Base-by-base conservation (phyloP, 2,329 filamentous ascomycete species). In the Zasmidium citrigriseum region DNA sequence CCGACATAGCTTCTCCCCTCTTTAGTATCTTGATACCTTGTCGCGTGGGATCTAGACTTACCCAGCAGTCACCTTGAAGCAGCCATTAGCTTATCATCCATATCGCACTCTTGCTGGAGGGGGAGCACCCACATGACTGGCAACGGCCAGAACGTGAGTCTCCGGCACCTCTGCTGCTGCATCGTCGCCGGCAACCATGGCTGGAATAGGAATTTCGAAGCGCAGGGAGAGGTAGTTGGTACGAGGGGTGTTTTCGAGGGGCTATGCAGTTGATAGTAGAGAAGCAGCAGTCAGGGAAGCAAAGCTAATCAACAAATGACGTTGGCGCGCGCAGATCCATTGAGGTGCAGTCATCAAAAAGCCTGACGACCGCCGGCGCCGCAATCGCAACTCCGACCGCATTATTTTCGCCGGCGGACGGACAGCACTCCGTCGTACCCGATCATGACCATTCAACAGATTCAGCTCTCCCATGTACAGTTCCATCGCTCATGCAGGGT, bases 81-180 rank as follows among this genome's bases (percentile, higher is more conserved):
- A 46, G 59, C 57, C 27, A 61, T 66, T 62, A 63, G 58, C 64
- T 61, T 60, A 61, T 60, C 52, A 55, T n/a, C 34, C 27, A 29
- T 45, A 54, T 55, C 55, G 66, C 64, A 66, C 34, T 71, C 67
- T 46, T 70, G 70, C 73, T 75, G 69, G 67, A 64, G 65, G 41
- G 45, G 34, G 54, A 62, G 60, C 62, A 77, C 88, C 77, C 89
- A 97, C 93, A 93, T 97, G 93, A 77, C 93, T 97, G 73, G 93
- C 92, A 68, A 97, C 85, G 58, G 93, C 92, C 72, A 97, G 83
- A 62, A 97, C 91, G 68, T 82, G 79, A 52, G 85, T 87, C 66
- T 87, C 85, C 22, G 85, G 84, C 50, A 86, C 77, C 55, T 71
- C 66, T 41, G 34, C n/a, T n/a, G n/a, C n/a, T 38, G 50, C 46